Base-by-base conservation (phyloP, 169 alveolate species). In the Cryptosporidium parvum region DNA sequence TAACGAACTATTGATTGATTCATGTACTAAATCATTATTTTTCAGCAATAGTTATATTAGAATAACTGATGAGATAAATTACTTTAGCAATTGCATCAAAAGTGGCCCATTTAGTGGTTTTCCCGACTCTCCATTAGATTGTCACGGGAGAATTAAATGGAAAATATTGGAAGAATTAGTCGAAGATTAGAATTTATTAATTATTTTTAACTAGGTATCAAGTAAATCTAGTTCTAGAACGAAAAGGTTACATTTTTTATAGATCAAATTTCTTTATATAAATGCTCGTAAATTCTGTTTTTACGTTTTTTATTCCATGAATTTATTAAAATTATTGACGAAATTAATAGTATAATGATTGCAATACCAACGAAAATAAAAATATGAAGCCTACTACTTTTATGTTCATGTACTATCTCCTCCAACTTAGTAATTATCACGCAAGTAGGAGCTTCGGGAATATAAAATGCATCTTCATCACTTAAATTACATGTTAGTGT, bases 81-180 rank as follows among this genome's bases (percentile, higher is more conserved):
- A 12, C 37, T 80, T 80, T 26, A 42, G 42, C 37, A 45, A 80
- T 3, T 80, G 68, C 45, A 80, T 80, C 21, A 26, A 69, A 26
- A 42, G 29, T 10, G 89, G 89, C 18, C 37, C 89, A 61, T 80
- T 80, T 10, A 33, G 6, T 23, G 89, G 75, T 23, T 80, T 80
- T 42, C 89, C 89, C 2, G 89, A 80, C 44, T 44, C 89, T 12
- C 89, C 89, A 12, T 44, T 80, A 67, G 75, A 80, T 62, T 21
- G 44, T 6, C n/a, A 65, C 62, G 89, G 89, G 2, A 67, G 62
- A 9, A 59, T 65, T 62, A 80, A 51, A 45, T 80, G 89, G 89
- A 48, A 23, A 21, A 37, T 80, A 62, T 58, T 80, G 12, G 37
- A 48, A 23, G 80, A 80, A 62, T 61, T 80, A 62, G 62, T 80